Evolutionary conservation across 805 yeast genomes (phyloP), one percentile per base, ranked within the genome.

Genomic region (Metschnikowia hibisci): DNA sequence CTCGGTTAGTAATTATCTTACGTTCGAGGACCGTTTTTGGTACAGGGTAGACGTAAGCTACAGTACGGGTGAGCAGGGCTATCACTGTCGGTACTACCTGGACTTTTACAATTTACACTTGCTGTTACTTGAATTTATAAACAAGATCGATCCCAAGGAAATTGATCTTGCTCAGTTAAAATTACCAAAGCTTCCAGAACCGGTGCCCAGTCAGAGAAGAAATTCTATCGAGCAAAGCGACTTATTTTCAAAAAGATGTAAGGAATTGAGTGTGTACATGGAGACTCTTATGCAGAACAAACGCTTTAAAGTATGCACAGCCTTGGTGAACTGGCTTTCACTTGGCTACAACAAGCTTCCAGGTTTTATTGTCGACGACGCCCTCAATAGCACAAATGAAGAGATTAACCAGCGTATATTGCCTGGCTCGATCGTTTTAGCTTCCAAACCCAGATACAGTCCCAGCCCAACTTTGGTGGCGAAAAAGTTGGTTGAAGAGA

Each of bases 51-150:
- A 76, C 46, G 54, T 73, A 18, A 46, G 54, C 5, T 60, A 63
- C 49, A 57, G 61, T 30, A 61, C 66, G 39, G 66, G 66, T 16
- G 61, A 58, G 32, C 66, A 63, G 33, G 61, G 69, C 43, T 65
- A 66, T 39, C 55, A 76, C 15, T 69, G 77, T 47, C 62, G 80
- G 13, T 76, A 69, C 54, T 77, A 75, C 50, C 76, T 73, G 53
- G 81, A 76, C 49, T 74, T 77, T 42, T 72, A 74, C 54, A 69
- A 70, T 40, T 54, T 76, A 16, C 79, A 75, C 44, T 57, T 66
- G 14, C 40, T 61, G 14, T 50, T 71, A 18, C 51, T 64, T 18
- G 55, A 51, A n/a, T 41, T 41, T 15, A 30, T 49, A 23, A 40
- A 37, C 31, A 37, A 39, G 26, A 33, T 27, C 11, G 35, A 35